Evolutionary conservation across 2,329 filamentous ascomycete genomes (phyloP).

Genomic region (Zymoseptoria tritici): DNA sequence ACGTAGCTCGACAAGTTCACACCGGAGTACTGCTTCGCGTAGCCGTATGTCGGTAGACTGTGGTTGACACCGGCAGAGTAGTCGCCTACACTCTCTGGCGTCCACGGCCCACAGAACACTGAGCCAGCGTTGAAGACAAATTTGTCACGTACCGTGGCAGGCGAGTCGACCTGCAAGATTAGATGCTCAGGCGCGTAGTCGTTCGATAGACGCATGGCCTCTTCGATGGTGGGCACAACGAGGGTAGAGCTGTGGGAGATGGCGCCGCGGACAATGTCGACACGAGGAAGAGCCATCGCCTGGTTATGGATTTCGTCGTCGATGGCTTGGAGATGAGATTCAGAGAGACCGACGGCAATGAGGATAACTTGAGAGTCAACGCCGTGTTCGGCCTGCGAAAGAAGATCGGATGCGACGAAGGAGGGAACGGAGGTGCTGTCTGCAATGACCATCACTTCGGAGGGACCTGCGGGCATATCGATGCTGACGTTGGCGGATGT

Average conservation of each 20-base stretch:
- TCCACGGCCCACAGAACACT: conserved; percentile 94
- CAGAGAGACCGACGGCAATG: conserved; percentile 72
- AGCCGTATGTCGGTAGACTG: conserved; percentile 92
- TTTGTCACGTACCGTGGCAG: conserved; percentile 63
- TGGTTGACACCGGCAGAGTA: conserved; percentile 98
- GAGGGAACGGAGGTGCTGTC: conserved; percentile 82
- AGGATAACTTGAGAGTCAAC: conserved; percentile 92
- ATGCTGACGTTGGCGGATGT: conserved; percentile 92
- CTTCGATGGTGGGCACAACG: conserved; percentile 62
- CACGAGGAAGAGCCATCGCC: conserved; percentile 76
- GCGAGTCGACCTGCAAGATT: conserved; percentile 79
- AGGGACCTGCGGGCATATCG: conserved; percentile 96
- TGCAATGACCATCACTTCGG: conserved; percentile 92
- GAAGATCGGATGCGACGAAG: conserved; percentile 88
- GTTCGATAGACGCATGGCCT: conserved; percentile 79
- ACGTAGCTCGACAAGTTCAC: conserved; percentile 94
- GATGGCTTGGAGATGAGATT: conserved; percentile 68
- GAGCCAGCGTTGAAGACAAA: conserved; percentile 84
- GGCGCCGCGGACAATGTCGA: conserved; percentile 84
- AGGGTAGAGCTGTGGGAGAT: conserved; percentile 91
- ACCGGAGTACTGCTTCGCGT: conserved; percentile 96
- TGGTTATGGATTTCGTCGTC: conserved; percentile 87
- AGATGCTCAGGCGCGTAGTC: conserved; percentile 93
- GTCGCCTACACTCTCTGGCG: conserved; percentile 93
- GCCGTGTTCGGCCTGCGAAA: conserved; percentile 94